Percentiles rank a stretch among this genome's conserved stretches.
These are phyloP conservation scores for Monilinia vaccinii-corymbosi DNA, from an alignment of 2,329 filamentous ascomycete species.

Conservation along the genomic window DNA sequence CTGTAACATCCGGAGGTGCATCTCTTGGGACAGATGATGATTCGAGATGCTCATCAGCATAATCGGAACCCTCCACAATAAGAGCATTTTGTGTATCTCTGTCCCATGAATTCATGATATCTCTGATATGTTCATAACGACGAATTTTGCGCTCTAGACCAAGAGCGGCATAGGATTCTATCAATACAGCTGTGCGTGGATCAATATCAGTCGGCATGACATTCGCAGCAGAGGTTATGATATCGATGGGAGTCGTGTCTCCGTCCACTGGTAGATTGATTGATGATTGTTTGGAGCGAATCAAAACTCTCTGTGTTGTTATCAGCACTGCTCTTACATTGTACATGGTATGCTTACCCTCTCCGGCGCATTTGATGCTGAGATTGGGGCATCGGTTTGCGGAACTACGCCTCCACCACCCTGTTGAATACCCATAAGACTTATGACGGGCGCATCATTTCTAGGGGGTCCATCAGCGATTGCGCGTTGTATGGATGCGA, in stretches of 20 bases:
- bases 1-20: constrained; percentile 55
- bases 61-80: constrained; percentile 52
- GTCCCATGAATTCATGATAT: constrained; percentile 92
- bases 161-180: constrained; percentile 67
- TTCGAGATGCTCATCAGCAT: constrained; percentile 51
- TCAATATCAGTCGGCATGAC: constrained; percentile 56
- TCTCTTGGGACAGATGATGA: constrained; percentile 53
- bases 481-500: not conserved
- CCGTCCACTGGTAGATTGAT: constrained; percentile 64
- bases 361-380: constrained; percentile 72
- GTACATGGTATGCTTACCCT: constrained; percentile 45
- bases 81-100: constrained; percentile 68
- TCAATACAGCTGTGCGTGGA: constrained; percentile 56
- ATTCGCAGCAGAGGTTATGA: constrained; percentile 59
- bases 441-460: constrained; percentile 10
- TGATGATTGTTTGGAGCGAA: constrained; percentile 62
- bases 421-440: constrained; percentile 18
- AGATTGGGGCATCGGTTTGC: constrained; percentile 65
- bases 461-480: constrained; percentile 12
- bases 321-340: constrained; percentile 25
- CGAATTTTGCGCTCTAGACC: constrained; percentile 76
- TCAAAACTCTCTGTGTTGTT: constrained; percentile 49
- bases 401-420: constrained; percentile 33
- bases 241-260: constrained; percentile 64
- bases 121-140: constrained; percentile 75